Conservation (phyloP, 1,139 yeast genomes). For the Protomyces arabidopsidicola region DNA sequence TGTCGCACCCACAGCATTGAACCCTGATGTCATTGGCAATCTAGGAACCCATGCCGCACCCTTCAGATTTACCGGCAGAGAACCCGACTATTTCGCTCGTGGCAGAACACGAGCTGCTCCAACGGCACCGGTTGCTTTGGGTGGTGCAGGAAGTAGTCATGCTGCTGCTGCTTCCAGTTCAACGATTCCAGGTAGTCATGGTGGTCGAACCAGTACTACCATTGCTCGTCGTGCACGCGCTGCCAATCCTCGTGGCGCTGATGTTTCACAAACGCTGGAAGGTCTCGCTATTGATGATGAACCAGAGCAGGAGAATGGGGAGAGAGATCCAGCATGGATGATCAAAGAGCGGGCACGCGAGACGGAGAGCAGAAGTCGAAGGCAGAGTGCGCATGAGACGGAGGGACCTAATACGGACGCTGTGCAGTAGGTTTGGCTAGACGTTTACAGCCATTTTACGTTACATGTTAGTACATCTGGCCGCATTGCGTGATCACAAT, state of each 20-base stretch:
- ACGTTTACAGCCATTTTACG: not conserved
- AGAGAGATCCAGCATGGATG: not conserved
- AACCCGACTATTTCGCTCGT: conserved; percentile 24
- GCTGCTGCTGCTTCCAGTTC: not conserved
- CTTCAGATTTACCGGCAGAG: conserved; percentile 10
- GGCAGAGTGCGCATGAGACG: conserved; percentile 1
- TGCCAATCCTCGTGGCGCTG: not conserved
- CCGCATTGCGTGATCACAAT: conserved; percentile 26
- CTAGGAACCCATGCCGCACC: conserved; percentile 20
- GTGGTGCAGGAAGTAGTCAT: not conserved
- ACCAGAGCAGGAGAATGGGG: not conserved
- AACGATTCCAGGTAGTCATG: not conserved
- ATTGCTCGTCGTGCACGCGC: not conserved
- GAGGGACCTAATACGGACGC: not conserved
- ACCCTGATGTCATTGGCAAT: conserved; percentile 11
- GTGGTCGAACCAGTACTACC: not conserved
- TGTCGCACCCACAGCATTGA: not conserved
- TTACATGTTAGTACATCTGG: conserved; percentile 13
- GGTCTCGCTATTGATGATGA: not conserved
- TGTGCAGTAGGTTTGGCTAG: not conserved
- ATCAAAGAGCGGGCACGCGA: not conserved
- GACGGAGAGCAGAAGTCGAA: not conserved
- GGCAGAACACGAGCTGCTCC: not conserved
- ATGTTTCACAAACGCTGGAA: not conserved
- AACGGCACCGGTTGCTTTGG: not conserved